Conservation (phyloP, 1,284 basidiomycete species). For the Melampsora abietis-canadensis region DNA sequence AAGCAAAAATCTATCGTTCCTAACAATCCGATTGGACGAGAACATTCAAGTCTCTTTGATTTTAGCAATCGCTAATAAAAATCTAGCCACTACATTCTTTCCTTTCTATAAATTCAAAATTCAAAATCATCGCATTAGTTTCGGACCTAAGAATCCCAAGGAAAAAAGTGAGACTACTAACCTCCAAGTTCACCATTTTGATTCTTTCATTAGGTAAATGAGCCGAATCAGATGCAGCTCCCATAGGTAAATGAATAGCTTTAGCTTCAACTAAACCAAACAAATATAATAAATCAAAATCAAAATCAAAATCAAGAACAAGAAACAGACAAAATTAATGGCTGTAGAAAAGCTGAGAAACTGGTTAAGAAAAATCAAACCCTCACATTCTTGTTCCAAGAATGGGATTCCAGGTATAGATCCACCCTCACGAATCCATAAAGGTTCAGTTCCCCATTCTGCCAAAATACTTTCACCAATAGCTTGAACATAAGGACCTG, state of each 20-base stretch:
- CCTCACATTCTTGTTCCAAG: conserved; percentile 74
- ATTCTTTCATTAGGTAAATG: conserved; percentile 57
- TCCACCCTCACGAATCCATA: conserved; percentile 90
- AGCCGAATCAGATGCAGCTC: conserved; percentile 66
- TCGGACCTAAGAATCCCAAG: neutral
- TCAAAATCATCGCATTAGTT: neutral
- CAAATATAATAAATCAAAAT: neutral
- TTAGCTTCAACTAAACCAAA: conserved; percentile 57
- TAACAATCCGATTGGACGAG: too few species aligned
- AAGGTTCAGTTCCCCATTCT: conserved; percentile 78
- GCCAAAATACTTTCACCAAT: conserved; percentile 74
- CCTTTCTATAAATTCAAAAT: conserved; percentile 20
- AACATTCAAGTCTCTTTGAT: conserved; percentile 10
- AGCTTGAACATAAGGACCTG: conserved; percentile 76
- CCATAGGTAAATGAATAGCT: conserved; percentile 82
- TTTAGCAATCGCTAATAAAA: conserved; percentile 24
- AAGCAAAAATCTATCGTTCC: too few species aligned
- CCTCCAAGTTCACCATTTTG: conserved; percentile 55
- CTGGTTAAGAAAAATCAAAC: neutral
- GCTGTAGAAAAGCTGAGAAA: too few species aligned
- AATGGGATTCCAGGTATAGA: conserved; percentile 63
- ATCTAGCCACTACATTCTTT: conserved; percentile 41
- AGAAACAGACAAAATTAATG: too few species aligned
- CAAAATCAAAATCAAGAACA: neutral
- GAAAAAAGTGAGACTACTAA: conserved; percentile 43